Evolutionary conservation across 140 eudicot genomes (phyloP), one percentile per base, ranked within the genome.

Genomic region (Anethum foeniculum): DNA sequence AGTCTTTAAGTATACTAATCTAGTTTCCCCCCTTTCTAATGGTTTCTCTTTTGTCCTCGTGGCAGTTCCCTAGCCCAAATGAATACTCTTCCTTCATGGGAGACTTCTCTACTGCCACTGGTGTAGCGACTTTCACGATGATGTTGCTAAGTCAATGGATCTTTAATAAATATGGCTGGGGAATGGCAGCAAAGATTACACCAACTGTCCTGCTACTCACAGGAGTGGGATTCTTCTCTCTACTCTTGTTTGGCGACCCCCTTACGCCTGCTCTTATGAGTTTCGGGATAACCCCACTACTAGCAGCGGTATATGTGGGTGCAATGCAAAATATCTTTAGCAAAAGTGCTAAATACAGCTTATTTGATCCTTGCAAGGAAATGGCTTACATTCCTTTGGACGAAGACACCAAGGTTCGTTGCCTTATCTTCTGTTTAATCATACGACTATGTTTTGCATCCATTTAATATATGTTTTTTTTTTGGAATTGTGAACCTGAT

Each of bases 311-410:
- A 13, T 92, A 90, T 77, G 98, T 95, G 16, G 99, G 99, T 28
- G 98, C 99, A 32, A 69, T 95, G 97, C 99, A 95, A 79, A 95
- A 95, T 83, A 95, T 95, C 68, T 95, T 93, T 83, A 95, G 98
- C 85, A 95, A 95, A 85, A 95, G 99, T 79, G 99, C 99, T 58
- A 95, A 95, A 84, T 92, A 95, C 82, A 95, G 99, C 83, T 88
- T 95, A 48, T 95, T 95, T 76, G 99, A 95, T 83, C 97, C 99
- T 19, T 93, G 99, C 96, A 95, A 95, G 76, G 99, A 95, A 86
- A 95, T 92, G 99, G 99, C 99, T 16, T 95, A 95, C 85, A 95
- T 93, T 87, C 99, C 99, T 46, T 85, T 95, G 84, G 99, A 95
- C 39, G 99, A 95, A 74, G 99, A 95, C 80, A 95, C 98, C 83